A percentile compares a stretch with the other conserved stretches of the same genome.
Evolutionary conservation across 2,329 filamentous ascomycete genomes (phyloP).

Genomic region (Cladophialophora yegresii): DNA sequence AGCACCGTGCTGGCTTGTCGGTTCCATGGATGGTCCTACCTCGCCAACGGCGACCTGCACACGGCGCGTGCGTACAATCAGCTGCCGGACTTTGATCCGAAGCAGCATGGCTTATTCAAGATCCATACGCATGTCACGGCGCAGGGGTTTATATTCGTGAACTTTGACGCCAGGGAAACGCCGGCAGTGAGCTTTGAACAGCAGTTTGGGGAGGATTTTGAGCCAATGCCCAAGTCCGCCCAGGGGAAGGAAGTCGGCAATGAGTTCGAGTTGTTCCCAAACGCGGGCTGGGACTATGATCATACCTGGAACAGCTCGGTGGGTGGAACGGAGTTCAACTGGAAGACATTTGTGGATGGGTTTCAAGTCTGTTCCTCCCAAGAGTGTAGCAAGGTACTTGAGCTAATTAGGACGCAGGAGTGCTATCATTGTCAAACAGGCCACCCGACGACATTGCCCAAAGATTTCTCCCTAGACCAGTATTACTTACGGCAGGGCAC

Average conservation of each 20-base stretch:
- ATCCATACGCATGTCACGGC: slow-evolving; percentile 33
- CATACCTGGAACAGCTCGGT: slow-evolving; percentile 55
- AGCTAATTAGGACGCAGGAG: slow-evolving; percentile 19
- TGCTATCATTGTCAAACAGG: slow-evolving; percentile 33
- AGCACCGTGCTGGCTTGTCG: slow-evolving; percentile 57
- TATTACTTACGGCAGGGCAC: slow-evolving; percentile 32
- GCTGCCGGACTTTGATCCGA: slow-evolving; percentile 60
- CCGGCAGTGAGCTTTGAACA: slow-evolving; percentile 56
- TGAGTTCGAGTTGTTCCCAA: slow-evolving; percentile 52
- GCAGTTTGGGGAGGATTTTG: slow-evolving; percentile 55
- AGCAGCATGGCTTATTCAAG: slow-evolving; percentile 57
- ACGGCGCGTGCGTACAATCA: slow-evolving; percentile 62
- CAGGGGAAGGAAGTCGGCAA: slow-evolving; percentile 29
- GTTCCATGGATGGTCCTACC: slow-evolving; percentile 66
- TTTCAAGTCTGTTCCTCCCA: slow-evolving; percentile 21
- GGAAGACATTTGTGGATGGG: slow-evolving; percentile 50
- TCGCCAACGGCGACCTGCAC: slow-evolving; percentile 58
- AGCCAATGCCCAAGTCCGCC: slow-evolving; percentile 37
- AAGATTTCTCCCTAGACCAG: slow-evolving; percentile 30
- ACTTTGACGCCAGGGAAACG: slow-evolving; percentile 52
- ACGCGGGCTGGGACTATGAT: slow-evolving; percentile 58
- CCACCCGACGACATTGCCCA: slow-evolving; percentile 32
- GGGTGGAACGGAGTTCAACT: slow-evolving; percentile 60
- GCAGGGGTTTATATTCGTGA: slow-evolving; percentile 58
- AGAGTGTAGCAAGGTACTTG: not conserved